Evolutionary conservation across 176 grass and related monocot species (phyloP).

Genomic region (Oryza longistaminata): DNA sequence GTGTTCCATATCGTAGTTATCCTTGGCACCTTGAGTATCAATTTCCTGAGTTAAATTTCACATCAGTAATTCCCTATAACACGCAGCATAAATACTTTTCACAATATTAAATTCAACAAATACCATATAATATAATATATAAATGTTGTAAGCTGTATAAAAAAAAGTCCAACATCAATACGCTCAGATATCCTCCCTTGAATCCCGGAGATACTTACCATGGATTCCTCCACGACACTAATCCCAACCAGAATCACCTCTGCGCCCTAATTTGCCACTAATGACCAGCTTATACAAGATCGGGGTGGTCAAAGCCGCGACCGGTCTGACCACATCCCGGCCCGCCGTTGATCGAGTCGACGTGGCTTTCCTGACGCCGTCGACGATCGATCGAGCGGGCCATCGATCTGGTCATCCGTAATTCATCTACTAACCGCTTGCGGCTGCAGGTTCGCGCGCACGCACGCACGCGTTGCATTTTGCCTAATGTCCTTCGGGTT

Average conservation of each 20-base stretch:
- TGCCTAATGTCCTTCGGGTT: conserved; percentile 18
- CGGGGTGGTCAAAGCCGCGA: not conserved
- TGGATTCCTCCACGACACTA: not conserved
- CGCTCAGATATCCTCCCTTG: not conserved
- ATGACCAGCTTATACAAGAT: not conserved
- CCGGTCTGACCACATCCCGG: not conserved
- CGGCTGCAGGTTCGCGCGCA: not conserved
- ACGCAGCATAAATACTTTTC: too few species aligned
- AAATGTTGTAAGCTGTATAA: too few species aligned
- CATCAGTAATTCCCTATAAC: too few species aligned
- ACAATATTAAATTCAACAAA: too few species aligned
- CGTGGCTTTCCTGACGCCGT: not conserved
- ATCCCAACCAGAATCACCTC: not conserved
- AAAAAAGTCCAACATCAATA: not conserved
- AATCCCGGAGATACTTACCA: not conserved
- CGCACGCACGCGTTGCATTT: not conserved
- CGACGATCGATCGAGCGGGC: not conserved
- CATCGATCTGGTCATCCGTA: not conserved
- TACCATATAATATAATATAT: too few species aligned
- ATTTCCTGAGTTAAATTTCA: too few species aligned
- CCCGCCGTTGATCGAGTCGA: not conserved
- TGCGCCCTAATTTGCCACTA: not conserved
- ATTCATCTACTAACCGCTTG: conserved; percentile 35
- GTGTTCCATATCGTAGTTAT: not conserved
- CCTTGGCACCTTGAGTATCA: not conserved